Base-by-base conservation (phyloP, 2,329 filamentous ascomycete species). In the Aspergillus versicolor region DNA sequence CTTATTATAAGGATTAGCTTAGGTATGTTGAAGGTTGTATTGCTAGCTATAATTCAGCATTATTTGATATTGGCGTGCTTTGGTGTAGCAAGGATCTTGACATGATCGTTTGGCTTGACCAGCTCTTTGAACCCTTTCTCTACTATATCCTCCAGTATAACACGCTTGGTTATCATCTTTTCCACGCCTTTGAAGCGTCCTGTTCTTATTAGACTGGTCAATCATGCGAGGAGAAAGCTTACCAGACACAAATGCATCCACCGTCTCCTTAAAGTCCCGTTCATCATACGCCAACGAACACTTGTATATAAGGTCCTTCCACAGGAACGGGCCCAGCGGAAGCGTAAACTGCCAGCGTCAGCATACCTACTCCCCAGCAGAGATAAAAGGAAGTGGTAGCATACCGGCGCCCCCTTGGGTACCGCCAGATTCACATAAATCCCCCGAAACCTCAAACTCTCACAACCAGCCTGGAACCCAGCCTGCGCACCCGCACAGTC, bases 1-100 rank as follows among this genome's bases (percentile, higher is more conserved):
- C 60, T 17, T 54, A 59, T 27, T 65, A 67, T 44, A 62, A 63
- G 42, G 24, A 15, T n/a, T 48, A 48, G 45, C 3, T 46, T 37
- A 38, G 30, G 30, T 19, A 21, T 17, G 44, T 27, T 21, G 21
- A 21, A 21, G 21, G 1, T 21, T 15, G n/a, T 44, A 15, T 24
- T 27, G 27, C 27, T 30, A 30, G 27, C 27, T 30, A 30, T 1
- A 2, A n/a, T 8, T 24, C 19, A 24, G 19, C 2, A 19, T 12
- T 24, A 22, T 4, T 22, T 15, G 17, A 41, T 21, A 34, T 41
- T 30, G 1, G 21, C 38, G 9, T n/a, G 11, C 50, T 38, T 58
- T 12, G 59, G 56, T 17, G 56, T 58, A 34, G 56, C 56, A 41
- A 61, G 53, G 12, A 58, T 56, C 46, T 61, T 61, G 34, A 58